These are phyloP conservation scores for Oryza brachyantha DNA, from an alignment of 176 grass and related monocot genomes.

Conservation along the genomic window DNA sequence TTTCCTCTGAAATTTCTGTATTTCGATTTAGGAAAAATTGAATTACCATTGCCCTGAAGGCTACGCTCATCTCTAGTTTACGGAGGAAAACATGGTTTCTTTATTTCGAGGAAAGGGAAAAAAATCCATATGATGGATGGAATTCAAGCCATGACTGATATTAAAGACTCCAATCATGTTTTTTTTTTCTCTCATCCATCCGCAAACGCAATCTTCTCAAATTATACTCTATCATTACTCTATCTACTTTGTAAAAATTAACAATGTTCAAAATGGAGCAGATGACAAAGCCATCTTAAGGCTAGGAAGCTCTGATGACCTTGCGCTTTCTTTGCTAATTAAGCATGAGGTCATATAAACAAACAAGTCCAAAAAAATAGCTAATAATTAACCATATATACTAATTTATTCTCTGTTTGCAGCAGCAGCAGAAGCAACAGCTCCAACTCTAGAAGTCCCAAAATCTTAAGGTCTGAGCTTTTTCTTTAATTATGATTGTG, in stretches of 20 bases:
- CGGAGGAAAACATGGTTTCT: no score
- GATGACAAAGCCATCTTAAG: conserved; percentile 2
- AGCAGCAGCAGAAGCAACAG: not conserved
- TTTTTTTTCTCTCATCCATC: no score
- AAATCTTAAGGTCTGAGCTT: not conserved
- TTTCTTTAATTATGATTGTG: conserved; percentile 44
- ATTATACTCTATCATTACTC: conserved; percentile 22
- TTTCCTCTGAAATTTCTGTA: not conserved
- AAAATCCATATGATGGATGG: not conserved
- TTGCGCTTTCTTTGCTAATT: not conserved
- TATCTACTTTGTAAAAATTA: not conserved
- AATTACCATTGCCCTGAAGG: not conserved
- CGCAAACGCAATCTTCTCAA: not conserved
- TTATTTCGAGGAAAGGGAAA: not conserved
- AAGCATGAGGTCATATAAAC: conserved; percentile 15
- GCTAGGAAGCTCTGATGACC: not conserved
- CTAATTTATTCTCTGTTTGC: not conserved
- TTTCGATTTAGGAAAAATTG: not conserved
- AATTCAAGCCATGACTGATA: not conserved
- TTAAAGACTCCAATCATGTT: not conserved
- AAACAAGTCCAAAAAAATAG: conserved; percentile 4
- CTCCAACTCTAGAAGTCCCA: not conserved
- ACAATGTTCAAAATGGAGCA: not conserved
- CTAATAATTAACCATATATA: conserved; percentile 8
- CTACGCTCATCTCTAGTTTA: not conserved